Evolutionary conservation across 257 asterid genomes (phyloP).

Genomic region (Nicotiana attenuata): DNA sequence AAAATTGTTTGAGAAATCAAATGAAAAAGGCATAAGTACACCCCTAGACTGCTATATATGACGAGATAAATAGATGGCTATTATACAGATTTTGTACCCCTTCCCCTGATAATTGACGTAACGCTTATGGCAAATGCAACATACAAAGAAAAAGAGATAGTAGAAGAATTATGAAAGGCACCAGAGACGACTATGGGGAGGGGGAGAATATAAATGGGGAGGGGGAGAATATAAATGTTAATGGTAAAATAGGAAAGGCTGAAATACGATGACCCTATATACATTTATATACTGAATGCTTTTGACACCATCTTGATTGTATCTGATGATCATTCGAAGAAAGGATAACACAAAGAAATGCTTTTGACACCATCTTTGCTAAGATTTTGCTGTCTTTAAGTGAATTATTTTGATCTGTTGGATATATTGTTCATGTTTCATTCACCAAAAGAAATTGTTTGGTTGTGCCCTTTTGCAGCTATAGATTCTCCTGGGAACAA

Average conservation of each 20-base stretch:
- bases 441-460: slow-evolving; percentile 5
- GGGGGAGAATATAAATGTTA: background rate
- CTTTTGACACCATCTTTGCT: background rate
- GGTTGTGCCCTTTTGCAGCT: slow-evolving; percentile 44
- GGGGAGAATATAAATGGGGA: too few species aligned
- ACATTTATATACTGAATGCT: background rate
- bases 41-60: too few species aligned
- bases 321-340: background rate
- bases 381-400: background rate
- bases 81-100: background rate
- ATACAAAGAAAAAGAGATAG: too few species aligned
- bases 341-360: background rate
- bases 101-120: background rate
- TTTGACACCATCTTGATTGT: background rate
- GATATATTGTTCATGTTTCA: background rate
- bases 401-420: background rate
- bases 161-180: too few species aligned
- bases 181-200: too few species aligned
- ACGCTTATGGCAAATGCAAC: too few species aligned
- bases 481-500: slow-evolving; percentile 88
- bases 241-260: background rate
- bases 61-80: background rate
- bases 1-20: too few species aligned
- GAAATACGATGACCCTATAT: background rate
- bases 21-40: too few species aligned